Base-by-base conservation (phyloP, 495 filamentous ascomycete species). In the Lindgomyces ingoldianus region DNA sequence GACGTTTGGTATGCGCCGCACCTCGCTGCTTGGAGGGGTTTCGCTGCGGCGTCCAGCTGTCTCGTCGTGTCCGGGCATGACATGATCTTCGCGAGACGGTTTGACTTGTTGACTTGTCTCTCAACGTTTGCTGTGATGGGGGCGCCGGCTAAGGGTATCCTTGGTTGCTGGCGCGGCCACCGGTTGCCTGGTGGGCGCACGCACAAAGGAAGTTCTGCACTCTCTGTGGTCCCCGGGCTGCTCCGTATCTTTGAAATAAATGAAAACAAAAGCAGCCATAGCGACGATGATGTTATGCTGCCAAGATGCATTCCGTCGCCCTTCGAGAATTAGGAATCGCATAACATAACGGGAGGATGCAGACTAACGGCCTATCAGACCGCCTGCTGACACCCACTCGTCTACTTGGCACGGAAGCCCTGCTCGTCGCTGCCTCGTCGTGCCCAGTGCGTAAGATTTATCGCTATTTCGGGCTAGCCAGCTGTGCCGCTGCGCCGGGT, bases 241-340 rank as follows among this genome's bases (percentile, higher is more conserved):
- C n/a, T n/a, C n/a, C n/a, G n/a, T n/a, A n/a, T n/a, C n/a, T n/a
- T n/a, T n/a, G n/a, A n/a, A n/a, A n/a, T n/a, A n/a, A n/a, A n/a
- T n/a, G n/a, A n/a, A n/a, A n/a, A n/a, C n/a, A 39, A 39, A 39
- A 39, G 33, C 33, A 39, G 6, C 33, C 33, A 6, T 6, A 39
- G 14, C 33, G 14, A 4, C 39, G 26, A 55, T 41, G 52, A 18
- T 24, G 52, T 27, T 18, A 8, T 14, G 25, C 3, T 19, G 26
- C 8, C 52, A 8, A 55, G 39, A 6, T 16, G 57, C 57, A 60
- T 60, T 60, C 57, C 54, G 16, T 46, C 4, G 33, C 54, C 24
- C 29, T 60, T 48, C 57, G 42, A 48, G 57, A 60, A 60, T 60
- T 60, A 60, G 42, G 45, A 48, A 49, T 27, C 22, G 42, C 57